Evolutionary conservation across 129 eudicot genomes (phyloP).

Genomic region (Lactuca sativa): DNA sequence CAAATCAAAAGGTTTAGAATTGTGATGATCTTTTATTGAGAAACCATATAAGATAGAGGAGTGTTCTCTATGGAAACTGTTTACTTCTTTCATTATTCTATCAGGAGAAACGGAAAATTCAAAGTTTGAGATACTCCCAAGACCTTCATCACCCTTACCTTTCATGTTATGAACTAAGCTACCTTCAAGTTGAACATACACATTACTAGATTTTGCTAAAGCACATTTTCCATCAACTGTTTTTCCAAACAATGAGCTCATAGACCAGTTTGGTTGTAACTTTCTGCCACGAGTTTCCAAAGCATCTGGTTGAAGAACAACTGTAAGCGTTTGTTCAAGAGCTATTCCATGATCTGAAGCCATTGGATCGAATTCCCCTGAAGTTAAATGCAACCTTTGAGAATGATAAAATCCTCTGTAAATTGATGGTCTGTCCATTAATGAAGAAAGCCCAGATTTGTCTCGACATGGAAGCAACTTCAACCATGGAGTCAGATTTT

Average conservation of each 20-base stretch:
- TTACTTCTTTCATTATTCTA: constrained; percentile 59
- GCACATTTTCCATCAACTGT: constrained; percentile 66
- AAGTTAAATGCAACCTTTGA: constrained; percentile 77
- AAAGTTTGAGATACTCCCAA: constrained; percentile 43
- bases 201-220: constrained; percentile 72
- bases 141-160: constrained; percentile 37
- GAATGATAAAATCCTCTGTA: constrained; percentile 94
- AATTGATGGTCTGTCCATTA: constrained; percentile 93
- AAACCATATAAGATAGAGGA: constrained; percentile 59
- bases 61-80: constrained; percentile 32
- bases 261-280: constrained; percentile 88
- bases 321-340: constrained; percentile 86
- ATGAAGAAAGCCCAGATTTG: constrained; percentile 80
- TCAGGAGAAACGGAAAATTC: constrained; percentile 61
- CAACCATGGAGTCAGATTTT: constrained; percentile 96
- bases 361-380: constrained; percentile 49
- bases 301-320: constrained; percentile 77
- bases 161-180: constrained; percentile 52
- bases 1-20: constrained; percentile 64
- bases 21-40: constrained; percentile 45
- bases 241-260: constrained; percentile 81
- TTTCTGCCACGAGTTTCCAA: constrained; percentile 39
- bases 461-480: constrained; percentile 96
- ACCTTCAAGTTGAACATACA: constrained; percentile 76
- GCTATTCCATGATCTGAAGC: constrained; percentile 47